Evolutionary conservation across 805 yeast species (phyloP), one percentile per base, ranked within the genome.

Genomic region (Pichia exigua): DNA sequence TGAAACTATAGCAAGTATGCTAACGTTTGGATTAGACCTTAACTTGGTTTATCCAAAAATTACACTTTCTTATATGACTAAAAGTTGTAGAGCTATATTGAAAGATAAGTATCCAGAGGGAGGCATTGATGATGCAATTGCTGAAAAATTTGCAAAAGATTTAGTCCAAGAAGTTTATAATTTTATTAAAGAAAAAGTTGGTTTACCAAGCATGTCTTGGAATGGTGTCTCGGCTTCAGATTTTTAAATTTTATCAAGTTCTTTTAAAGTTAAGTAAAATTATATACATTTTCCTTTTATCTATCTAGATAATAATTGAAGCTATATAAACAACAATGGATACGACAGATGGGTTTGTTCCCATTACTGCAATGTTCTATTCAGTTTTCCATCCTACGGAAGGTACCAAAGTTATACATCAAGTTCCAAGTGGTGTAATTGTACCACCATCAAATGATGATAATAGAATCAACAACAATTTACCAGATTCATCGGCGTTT

Each of bases 351-450:
- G 96, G 96, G 21, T 90, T 91, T 63, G 85, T 84, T 8, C 96
- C 95, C n/a, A 89, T 94, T 18, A 75, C 80, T 52, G 94, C 97
- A 2, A 73, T 90, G 44, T 91, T 94, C 65, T 94, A 88, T 66
- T 82, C 97, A 0, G 88, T 87, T 0, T 94, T 94, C 68, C 97
- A 94, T 61, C 97, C 97, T 0, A 87, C 94, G 0, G 96, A 90
- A 61, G 99, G 99, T 1, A 85, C 98, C 0, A 89, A 90, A 67
- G 91, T 92, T 7, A 77, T 87, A 6, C 87, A 86, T 61, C 97
- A 94, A 65, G 95, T 89, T 0, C 99, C 99, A 2, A 80, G 82
- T 41, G 87, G 89, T 7, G 73, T 86, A 4, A 78, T 83, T 26
- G 74, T 73, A 8, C 74, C 74, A 7, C 68, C 64, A 39, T 61